These are phyloP conservation scores for Aaosphaeria arxii DNA, from an alignment of 2,329 filamentous ascomycete genomes.

Conservation along the genomic window DNA sequence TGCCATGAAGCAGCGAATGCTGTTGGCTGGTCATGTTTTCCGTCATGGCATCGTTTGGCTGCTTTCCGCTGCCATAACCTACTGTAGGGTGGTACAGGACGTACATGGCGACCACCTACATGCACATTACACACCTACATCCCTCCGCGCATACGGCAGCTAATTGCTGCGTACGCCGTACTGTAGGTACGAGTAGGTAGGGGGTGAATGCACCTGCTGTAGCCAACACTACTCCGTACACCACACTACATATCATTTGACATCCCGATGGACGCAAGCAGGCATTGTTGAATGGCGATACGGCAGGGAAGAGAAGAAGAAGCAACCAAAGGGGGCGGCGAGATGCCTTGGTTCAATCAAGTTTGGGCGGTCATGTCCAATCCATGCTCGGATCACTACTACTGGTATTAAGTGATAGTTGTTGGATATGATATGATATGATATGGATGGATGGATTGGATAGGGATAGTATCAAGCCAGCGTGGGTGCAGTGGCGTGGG, in stretches of 20 bases:
- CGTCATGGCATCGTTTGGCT: too few species aligned
- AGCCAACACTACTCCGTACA: not conserved
- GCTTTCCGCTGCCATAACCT: too few species aligned
- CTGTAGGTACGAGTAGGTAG: not conserved
- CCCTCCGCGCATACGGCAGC: not conserved
- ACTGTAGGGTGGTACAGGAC: too few species aligned
- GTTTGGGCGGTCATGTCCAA: not conserved
- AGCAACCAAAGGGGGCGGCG: too few species aligned
- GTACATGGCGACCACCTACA: too few species aligned
- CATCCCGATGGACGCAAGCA: not conserved
- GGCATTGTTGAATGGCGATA: not conserved
- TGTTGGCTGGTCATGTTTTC: too few species aligned
- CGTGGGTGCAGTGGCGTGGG: constrained; percentile 25
- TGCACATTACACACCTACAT: not conserved
- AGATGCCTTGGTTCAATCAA: too few species aligned
- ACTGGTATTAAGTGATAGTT: not conserved
- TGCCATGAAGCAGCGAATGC: too few species aligned
- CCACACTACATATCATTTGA: not conserved
- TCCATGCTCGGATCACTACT: not conserved
- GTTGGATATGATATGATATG: not conserved
- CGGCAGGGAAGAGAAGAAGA: not conserved
- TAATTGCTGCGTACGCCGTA: not conserved
- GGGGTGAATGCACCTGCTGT: not conserved
- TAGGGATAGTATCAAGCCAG: not conserved
- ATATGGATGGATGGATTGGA: not conserved